These are phyloP conservation scores for Geotrichum fermentans DNA, from an alignment of 1,139 yeast genomes.

Conservation along the genomic window DNA sequence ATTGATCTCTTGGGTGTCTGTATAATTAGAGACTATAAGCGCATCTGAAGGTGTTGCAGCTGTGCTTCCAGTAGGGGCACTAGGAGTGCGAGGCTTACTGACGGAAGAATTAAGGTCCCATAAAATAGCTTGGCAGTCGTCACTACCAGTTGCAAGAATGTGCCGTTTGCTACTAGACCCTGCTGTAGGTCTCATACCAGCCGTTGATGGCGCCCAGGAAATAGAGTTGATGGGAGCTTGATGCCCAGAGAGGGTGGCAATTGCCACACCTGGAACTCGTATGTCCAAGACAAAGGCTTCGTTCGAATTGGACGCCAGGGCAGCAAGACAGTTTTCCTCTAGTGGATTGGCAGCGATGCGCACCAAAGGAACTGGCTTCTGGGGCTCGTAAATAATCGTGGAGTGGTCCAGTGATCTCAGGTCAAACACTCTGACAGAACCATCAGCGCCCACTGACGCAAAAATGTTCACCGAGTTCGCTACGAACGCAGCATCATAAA, in stretches of 20 bases:
- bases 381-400: slow-evolving; percentile 83
- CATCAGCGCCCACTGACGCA: slow-evolving; percentile 94
- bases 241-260: slow-evolving; percentile 67
- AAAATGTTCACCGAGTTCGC: slow-evolving; percentile 73
- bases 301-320: slow-evolving; percentile 68
- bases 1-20: slow-evolving; percentile 66
- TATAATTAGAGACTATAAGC: slow-evolving; percentile 47
- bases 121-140: slow-evolving; percentile 82
- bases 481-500: slow-evolving; percentile 82
- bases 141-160: slow-evolving; percentile 69
- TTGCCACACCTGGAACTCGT: slow-evolving; percentile 82
- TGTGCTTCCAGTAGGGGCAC: not conserved
- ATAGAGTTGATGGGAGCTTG: slow-evolving; percentile 63
- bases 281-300: slow-evolving; percentile 71
- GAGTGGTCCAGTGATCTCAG: slow-evolving; percentile 85
- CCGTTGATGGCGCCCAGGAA: slow-evolving; percentile 66
- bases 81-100: slow-evolving; percentile 25
- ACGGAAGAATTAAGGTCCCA: slow-evolving; percentile 57
- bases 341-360: slow-evolving; percentile 72
- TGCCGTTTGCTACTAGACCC: slow-evolving; percentile 36
- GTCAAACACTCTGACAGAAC: slow-evolving; percentile 89
- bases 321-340: slow-evolving; percentile 77
- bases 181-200: slow-evolving; percentile 31
- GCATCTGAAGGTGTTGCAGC: not conserved
- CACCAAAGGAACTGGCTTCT: slow-evolving; percentile 57